Base-by-base conservation (phyloP, 257 asterid species). In the Solanum pinnatisectum region DNA sequence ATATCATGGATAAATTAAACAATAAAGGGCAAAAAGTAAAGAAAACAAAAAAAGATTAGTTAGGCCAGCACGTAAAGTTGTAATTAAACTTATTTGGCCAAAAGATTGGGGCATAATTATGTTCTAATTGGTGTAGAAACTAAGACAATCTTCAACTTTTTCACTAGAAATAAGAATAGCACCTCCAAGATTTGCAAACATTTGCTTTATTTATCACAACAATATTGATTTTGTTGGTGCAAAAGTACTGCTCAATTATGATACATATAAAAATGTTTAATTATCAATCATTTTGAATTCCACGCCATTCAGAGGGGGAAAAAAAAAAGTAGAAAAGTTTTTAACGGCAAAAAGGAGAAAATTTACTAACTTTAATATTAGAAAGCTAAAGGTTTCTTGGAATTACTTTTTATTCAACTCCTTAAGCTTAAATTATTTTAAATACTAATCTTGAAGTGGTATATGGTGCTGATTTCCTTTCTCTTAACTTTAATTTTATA, bases 91-190 rank as follows among this genome's bases (percentile, higher is more conserved):
- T 65, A 39, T 70, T 59, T 63, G 79, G 87, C 59, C n/a, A 84
- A 70, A 39, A 60, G 78, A 67, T 84, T 84, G n/a, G 78, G 87
- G 10, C 3, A 27, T 81, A 46, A 81, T 79, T 79, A 68, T 14
- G 85, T 81, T 44, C 60, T 27, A 44, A 79, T 79, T 81, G 85
- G 85, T 44, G 40, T 46, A 81, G 56, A 60, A 65, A 39, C 87
- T 44, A 65, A n/a, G 90, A 90, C 89, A 88, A 90, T 84, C 88
- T 88, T 86, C 89, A 73, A 87, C 92, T 90, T 90, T 88, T 84
- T 12, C 39, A 84, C 78, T 37, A 9, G 87, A 84, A 84, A 63
- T 33, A 88, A 87, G 78, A 86, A 87, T 83, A 82, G 25, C 84
- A 27, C 56, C 59, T 63, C 78, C 89, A 88, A 86, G 88, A 88